Percentiles rank a stretch among this genome's conserved stretches.
phyloP scores from a whole-genome alignment of 345 rosid species.

The Clarkia xantiana region DNA sequence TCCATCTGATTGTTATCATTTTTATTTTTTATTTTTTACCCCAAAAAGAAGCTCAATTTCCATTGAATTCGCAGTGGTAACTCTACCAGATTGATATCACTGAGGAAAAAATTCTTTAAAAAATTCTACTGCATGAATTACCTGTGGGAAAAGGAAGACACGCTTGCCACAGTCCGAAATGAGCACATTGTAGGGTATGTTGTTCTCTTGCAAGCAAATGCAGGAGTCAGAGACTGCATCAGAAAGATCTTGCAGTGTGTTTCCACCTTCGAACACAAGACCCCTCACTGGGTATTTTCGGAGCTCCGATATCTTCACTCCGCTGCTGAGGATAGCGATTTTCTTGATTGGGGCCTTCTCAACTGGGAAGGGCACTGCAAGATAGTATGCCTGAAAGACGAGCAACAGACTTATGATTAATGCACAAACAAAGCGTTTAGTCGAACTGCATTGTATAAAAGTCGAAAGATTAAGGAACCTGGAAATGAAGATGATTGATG shows the following conservation, averaged over 20 bases:
- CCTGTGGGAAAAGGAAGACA: slow-evolving; percentile 83
- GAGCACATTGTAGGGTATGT: slow-evolving; percentile 73
- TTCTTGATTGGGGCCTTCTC: slow-evolving; percentile 68
- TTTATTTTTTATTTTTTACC: too few species aligned
- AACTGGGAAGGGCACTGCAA: slow-evolving; percentile 66
- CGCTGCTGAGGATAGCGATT: slow-evolving; percentile 25
- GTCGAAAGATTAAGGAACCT: slow-evolving; percentile 26
- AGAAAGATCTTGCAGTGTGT: slow-evolving; percentile 41
- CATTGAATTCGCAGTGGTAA: too few species aligned
- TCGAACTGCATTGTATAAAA: neutral
- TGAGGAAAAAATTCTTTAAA: too few species aligned
- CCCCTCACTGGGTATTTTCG: slow-evolving; percentile 73
- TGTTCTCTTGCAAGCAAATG: slow-evolving; percentile 78
- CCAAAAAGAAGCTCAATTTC: too few species aligned
- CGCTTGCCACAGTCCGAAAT: slow-evolving; percentile 78
- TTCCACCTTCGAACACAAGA: slow-evolving; percentile 73
- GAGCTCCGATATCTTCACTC: slow-evolving; percentile 55
- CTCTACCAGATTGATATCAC: too few species aligned
- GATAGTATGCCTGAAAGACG: slow-evolving; percentile 53
- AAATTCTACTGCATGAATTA: slow-evolving; percentile 9
- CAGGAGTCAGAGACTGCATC: slow-evolving; percentile 52
- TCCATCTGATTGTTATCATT: too few species aligned
- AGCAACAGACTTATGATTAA: neutral
- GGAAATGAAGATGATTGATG: slow-evolving; percentile 95
- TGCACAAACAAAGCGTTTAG: neutral